Evolutionary conservation across 176 grass and related monocot species (phyloP).

Genomic region (Cymbopogon citratus): DNA sequence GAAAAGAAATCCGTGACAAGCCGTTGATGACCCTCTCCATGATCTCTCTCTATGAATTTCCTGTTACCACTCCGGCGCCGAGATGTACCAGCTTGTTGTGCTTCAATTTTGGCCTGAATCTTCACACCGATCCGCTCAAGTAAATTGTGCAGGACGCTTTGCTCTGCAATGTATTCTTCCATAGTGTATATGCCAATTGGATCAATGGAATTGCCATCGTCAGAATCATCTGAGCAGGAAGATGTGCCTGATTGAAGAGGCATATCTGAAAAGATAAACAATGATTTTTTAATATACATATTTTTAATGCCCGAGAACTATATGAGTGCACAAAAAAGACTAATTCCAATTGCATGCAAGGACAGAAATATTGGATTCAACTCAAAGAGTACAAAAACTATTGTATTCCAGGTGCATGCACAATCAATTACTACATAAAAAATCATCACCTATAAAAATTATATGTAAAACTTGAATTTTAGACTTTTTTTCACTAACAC

Average conservation of each 20-base stretch:
- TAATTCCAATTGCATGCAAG: background rate
- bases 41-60: constrained; percentile 24
- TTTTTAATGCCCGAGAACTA: background rate
- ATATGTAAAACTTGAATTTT: background rate
- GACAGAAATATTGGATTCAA: no score
- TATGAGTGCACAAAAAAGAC: background rate
- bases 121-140: constrained; percentile 21
- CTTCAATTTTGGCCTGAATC: constrained; percentile 35
- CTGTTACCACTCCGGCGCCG: background rate
- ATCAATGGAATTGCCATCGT: background rate
- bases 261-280: constrained; percentile 23
- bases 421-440: background rate
- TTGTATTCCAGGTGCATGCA: background rate
- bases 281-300: background rate
- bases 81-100: constrained; percentile 12
- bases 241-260: constrained; percentile 18
- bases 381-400: no score
- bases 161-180: constrained; percentile 24
- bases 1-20: constrained; percentile 31
- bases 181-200: constrained; percentile 30
- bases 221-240: constrained; percentile 24
- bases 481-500: background rate
- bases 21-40: constrained; percentile 25
- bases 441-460: background rate
- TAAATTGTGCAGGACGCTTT: constrained; percentile 31